These are phyloP conservation scores for Porcisia deanei DNA, from an alignment of 208 protist species.

Conservation along the genomic window DNA sequence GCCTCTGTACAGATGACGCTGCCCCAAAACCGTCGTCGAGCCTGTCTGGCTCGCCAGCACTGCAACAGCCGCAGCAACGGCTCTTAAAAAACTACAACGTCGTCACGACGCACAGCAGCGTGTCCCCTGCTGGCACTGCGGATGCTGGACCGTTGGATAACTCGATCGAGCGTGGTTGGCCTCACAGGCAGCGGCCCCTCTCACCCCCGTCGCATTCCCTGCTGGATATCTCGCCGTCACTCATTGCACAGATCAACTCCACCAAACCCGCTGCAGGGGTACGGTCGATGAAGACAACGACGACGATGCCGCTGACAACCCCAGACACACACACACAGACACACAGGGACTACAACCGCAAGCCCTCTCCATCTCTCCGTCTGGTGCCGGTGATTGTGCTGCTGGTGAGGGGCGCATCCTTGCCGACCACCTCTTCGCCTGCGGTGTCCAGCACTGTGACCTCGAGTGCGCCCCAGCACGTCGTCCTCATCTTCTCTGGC, in stretches of 20 bases:
- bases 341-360: background rate
- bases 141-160: too few relatives aligned
- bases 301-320: too few relatives aligned
- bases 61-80: background rate
- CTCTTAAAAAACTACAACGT: slow-evolving; percentile 32
- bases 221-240: too few relatives aligned
- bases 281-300: background rate
- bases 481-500: background rate
- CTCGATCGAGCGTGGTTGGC: too few relatives aligned
- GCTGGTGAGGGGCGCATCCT: background rate
- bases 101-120: slow-evolving; percentile 23
- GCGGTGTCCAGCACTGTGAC: background rate
- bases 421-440: background rate
- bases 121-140: background rate
- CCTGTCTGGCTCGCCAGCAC: too few relatives aligned
- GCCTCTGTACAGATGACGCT: slow-evolving; percentile 13
- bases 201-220: too few relatives aligned
- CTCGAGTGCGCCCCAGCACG: background rate
- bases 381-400: too few relatives aligned
- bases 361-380: too few relatives aligned
- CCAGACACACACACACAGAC: background rate
- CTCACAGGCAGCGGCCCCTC: background rate
- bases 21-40: background rate
- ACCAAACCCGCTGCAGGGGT: background rate
- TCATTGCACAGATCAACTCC: background rate